Conservation (phyloP, 2,329 filamentous ascomycete genomes). For the Alternaria sp. region DNA sequence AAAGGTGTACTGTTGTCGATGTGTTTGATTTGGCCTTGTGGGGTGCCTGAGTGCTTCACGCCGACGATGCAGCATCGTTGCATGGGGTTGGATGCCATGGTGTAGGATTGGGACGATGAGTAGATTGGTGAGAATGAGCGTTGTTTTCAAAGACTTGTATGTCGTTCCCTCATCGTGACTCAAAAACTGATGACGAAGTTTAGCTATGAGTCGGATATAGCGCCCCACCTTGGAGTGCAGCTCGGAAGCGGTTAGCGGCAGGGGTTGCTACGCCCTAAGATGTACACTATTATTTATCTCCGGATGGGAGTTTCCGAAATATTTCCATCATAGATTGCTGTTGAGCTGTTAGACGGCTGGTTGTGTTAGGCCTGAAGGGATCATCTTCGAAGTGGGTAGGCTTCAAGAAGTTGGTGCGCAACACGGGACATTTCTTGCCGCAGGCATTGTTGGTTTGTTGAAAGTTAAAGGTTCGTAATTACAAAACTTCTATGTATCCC, state of each 20-base stretch:
- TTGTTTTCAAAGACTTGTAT: not conserved
- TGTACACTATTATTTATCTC: not conserved
- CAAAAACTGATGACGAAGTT: not conserved
- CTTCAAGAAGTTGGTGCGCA: not conserved
- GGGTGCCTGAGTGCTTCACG: conserved; percentile 60
- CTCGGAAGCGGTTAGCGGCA: not conserved
- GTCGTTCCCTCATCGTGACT: not conserved
- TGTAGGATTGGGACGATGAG: not conserved
- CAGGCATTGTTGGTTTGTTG: not conserved
- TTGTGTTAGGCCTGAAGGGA: not conserved
- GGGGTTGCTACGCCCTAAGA: not conserved
- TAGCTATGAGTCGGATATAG: not conserved
- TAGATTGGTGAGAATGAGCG: not conserved
- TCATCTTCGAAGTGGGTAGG: not conserved
- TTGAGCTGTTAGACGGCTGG: not conserved
- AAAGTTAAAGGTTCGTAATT: not conserved
- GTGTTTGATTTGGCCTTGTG: conserved; percentile 55
- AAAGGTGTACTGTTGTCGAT: conserved; percentile 52
- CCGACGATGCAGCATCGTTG: conserved; percentile 56
- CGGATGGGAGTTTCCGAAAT: not conserved
- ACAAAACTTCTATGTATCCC: not conserved
- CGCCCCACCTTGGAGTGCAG: not conserved
- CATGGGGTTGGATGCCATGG: conserved; percentile 61
- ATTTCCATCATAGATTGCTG: not conserved
- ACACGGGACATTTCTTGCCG: not conserved